Conservation (phyloP, 1,284 basidiomycete genomes). For the Austropuccinia psidii region DNA sequence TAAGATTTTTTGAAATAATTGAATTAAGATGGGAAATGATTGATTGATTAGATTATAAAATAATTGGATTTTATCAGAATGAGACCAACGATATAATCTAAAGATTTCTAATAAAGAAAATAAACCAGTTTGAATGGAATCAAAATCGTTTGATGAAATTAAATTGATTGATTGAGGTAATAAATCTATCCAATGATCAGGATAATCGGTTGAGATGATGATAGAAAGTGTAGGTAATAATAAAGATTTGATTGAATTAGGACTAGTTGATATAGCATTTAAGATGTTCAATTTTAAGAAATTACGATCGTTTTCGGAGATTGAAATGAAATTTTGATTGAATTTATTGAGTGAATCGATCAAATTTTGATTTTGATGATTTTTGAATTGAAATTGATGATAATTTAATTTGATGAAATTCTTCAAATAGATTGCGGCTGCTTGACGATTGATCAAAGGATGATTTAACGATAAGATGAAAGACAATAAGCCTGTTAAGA, state of each 20-base stretch:
- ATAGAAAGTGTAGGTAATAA: constrained; percentile 18
- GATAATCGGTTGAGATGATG: constrained; percentile 17
- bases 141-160: background rate
- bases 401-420: background rate
- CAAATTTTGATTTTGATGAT: background rate
- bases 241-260: background rate
- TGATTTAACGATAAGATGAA: background rate
- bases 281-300: constrained; percentile 22
- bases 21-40: constrained; percentile 4
- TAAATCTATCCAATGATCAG: constrained; percentile 13
- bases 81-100: constrained; percentile 20
- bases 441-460: background rate
- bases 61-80: background rate
- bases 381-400: background rate
- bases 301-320: background rate
- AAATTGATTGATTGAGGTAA: constrained; percentile 6
- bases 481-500: background rate
- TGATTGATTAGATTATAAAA: background rate
- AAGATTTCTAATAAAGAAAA: constrained; percentile 20
- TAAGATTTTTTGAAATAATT: constrained; percentile 7
- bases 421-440: constrained; percentile 27
- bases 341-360: background rate
- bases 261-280: background rate
- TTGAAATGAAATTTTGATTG: background rate
- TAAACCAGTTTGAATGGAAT: constrained; percentile 2